Evolutionary conservation across 176 grass and related monocot genomes (phyloP), one percentile per base, ranked within the genome.

Genomic region (Eleusine coracana): DNA sequence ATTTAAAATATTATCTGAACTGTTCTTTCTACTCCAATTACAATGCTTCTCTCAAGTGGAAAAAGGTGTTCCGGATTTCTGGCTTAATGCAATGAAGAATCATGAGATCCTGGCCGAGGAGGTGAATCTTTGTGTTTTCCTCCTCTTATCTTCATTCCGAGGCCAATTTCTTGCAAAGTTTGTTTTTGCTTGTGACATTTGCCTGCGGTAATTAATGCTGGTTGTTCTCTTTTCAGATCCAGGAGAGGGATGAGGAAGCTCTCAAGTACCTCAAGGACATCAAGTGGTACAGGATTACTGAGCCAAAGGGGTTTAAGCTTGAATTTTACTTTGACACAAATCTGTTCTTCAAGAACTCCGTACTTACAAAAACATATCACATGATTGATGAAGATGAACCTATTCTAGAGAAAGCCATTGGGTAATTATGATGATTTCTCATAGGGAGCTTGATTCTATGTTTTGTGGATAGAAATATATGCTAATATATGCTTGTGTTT

Each of bases 381-480:
- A 96, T 99, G 93, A 93, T 92, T 0, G 89, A 92, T 82, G 97
- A 96, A 73, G 93, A 99, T 87, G 97, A 99, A 58, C 97, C 97
- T 36, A 92, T 96, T 78, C 83, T 99, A 11, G 97, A 96, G 80
- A 99, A 94, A 87, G 97, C 96, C 46, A 90, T 98, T 71, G 96
- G 96, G 96, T 96, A 58, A 66, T 9, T 70, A 42, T 28, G 71
- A 37, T 69, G 45, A 72, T 54, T 18, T 7, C 48, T 83, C 52
- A 25, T 34, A 16, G 23, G 31, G 20, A 58, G 7, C 69, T 69
- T 1, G 34, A 7, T 13, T 64, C 38, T 41, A 1, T 70, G 80
- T 73, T 55, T 0, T 14, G 21, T 77, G 37, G 13, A 55, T 55
- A 10, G 6, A 64, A 68, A 6, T 4, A 75, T 56, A 75, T 17